Evolutionary conservation across 768 basidiomycete genomes (phyloP).

Genomic region (Serendipita vermifera): DNA sequence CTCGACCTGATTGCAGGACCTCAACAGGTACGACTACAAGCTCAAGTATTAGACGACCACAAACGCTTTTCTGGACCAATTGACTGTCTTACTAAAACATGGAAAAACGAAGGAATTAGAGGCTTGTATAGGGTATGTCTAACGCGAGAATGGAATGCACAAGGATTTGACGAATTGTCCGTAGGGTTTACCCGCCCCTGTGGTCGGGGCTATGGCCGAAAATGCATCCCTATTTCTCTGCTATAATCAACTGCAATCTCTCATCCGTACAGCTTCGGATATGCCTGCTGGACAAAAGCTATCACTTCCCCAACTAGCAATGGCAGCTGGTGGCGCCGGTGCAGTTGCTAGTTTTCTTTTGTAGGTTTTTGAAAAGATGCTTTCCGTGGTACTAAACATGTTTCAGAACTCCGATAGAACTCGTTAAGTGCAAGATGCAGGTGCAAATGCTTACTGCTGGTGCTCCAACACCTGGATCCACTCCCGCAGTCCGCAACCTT

Average conservation of each 20-base stretch:
- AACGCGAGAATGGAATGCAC: too few species aligned
- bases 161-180: not conserved
- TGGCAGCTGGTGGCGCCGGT: slow-evolving; percentile 83
- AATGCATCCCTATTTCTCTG: slow-evolving; percentile 80
- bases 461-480: slow-evolving; percentile 12
- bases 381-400: not conserved
- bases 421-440: slow-evolving; percentile 97
- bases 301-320: slow-evolving; percentile 52
- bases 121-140: slow-evolving; percentile 75
- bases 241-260: slow-evolving; percentile 62
- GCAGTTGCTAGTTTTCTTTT: slow-evolving; percentile 74
- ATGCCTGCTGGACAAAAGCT: slow-evolving; percentile 30
- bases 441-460: slow-evolving; percentile 63
- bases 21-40: slow-evolving; percentile 87
- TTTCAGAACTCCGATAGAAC: slow-evolving; percentile 76
- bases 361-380: slow-evolving; percentile 31
- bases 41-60: slow-evolving; percentile 65
- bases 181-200: slow-evolving; percentile 81
- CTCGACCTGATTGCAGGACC: too few species aligned
- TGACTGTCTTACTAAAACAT: slow-evolving; percentile 77
- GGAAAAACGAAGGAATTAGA: slow-evolving; percentile 61
- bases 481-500: slow-evolving; percentile 25
- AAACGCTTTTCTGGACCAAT: slow-evolving; percentile 71
- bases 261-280: slow-evolving; percentile 35
- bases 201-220: slow-evolving; percentile 85